phyloP scores from a whole-genome alignment of 2,329 filamentous ascomycete genomes.

The Ascochyta koolunga region DNA sequence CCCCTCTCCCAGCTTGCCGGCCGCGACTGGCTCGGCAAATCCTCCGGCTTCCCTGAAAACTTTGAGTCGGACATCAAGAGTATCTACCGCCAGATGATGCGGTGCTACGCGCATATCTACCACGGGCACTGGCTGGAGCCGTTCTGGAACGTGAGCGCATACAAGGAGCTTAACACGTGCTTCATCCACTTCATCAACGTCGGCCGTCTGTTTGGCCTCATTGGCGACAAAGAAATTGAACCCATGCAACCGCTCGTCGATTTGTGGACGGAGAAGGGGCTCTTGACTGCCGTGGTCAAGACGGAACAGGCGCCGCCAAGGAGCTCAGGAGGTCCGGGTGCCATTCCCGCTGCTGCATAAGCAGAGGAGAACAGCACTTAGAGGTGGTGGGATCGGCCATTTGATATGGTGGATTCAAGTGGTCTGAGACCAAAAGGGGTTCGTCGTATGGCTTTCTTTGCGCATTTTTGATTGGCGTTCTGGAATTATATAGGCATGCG shows the following conservation, averaged over 20 bases:
- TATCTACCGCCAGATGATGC: conserved; percentile 62
- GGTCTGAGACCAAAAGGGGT: conserved; percentile 13
- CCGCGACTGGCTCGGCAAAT: conserved; percentile 85
- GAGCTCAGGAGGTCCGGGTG: conserved; percentile 23
- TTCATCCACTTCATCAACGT: conserved; percentile 62
- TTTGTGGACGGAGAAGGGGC: conserved; percentile 86
- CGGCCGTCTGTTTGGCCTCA: conserved; percentile 78
- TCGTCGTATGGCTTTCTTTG: background rate
- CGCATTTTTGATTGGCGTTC: conserved; percentile 4
- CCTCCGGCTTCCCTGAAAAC: conserved; percentile 69
- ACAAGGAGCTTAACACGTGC: conserved; percentile 60
- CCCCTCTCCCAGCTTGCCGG: conserved; percentile 69
- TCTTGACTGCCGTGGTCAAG: conserved; percentile 65
- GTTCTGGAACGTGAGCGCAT: conserved; percentile 56
- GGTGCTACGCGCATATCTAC: conserved; percentile 61
- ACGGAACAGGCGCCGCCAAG: conserved; percentile 25
- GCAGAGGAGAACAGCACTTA: background rate
- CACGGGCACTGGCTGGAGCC: conserved; percentile 58
- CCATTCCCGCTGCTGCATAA: conserved; percentile 23
- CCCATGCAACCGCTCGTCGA: conserved; percentile 96
- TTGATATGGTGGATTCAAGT: conserved; percentile 10
- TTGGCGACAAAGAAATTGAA: conserved; percentile 88
- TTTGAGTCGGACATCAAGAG: conserved; percentile 77
- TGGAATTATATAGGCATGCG: conserved; percentile 8
- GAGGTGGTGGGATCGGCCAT: conserved; percentile 5